Evolutionary conservation across 192 early-diverging fungal species (phyloP).

Genomic region (Coemansia furcata): DNA sequence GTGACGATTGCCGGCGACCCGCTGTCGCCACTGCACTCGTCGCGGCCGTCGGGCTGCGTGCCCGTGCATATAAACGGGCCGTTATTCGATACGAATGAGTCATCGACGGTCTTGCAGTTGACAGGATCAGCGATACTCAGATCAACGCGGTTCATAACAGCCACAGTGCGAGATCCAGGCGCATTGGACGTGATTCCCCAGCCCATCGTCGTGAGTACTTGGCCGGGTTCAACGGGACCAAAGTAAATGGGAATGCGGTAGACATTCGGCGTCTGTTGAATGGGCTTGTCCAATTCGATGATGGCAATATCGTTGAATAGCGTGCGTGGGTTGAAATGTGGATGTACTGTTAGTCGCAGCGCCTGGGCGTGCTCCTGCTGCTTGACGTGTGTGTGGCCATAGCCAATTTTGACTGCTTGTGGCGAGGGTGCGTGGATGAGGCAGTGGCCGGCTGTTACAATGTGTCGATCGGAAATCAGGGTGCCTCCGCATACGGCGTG

Average conservation of each 20-base stretch:
- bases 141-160: constrained; percentile 31
- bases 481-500: constrained; percentile 50
- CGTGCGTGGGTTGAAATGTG: constrained; percentile 25
- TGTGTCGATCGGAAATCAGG: constrained; percentile 29
- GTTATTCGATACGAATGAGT: constrained; percentile 21
- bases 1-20: constrained; percentile 36
- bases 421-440: constrained; percentile 20
- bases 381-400: constrained; percentile 18
- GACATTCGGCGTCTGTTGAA: background rate
- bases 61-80: constrained; percentile 42
- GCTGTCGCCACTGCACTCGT: constrained; percentile 52
- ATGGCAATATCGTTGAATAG: constrained; percentile 51
- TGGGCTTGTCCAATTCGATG: constrained; percentile 17
- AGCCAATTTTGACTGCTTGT: constrained; percentile 15
- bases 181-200: constrained; percentile 47
- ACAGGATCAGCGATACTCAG: constrained; percentile 10
- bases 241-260: constrained; percentile 42
- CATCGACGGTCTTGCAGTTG: constrained; percentile 23
- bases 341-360: constrained; percentile 7
- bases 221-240: constrained; percentile 16
- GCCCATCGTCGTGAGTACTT: constrained; percentile 32
- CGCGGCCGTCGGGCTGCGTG: constrained; percentile 23
- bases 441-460: constrained; percentile 54
- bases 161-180: constrained; percentile 14
- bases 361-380: constrained; percentile 6